Evolutionary conservation across 2,329 filamentous ascomycete genomes (phyloP).

Genomic region (Aspergillus costaricaensis): DNA sequence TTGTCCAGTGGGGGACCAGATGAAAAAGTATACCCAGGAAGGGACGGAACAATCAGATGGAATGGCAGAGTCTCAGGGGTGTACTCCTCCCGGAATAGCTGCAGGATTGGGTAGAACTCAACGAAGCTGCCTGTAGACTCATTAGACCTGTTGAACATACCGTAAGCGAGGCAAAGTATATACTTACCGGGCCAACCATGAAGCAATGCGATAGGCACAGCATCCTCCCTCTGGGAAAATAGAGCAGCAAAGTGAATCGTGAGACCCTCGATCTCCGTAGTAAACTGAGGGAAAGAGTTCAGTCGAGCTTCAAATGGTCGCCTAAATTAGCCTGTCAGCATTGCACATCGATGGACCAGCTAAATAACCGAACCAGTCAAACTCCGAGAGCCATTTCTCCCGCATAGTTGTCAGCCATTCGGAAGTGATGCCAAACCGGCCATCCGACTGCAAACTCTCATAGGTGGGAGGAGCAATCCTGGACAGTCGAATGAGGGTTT

Average conservation of each 20-base stretch:
- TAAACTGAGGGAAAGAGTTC: constrained; percentile 56
- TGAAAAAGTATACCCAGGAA: constrained; percentile 35
- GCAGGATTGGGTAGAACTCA: constrained; percentile 35
- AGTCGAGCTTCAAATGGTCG: constrained; percentile 44
- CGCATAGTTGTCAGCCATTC: constrained; percentile 51
- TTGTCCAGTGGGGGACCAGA: constrained; percentile 32
- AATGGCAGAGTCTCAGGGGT: constrained; percentile 30
- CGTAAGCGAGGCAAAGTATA: not conserved
- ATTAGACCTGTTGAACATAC: not conserved
- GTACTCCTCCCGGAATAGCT: constrained; percentile 30
- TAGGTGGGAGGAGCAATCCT: constrained; percentile 53
- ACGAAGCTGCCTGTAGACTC: constrained; percentile 27
- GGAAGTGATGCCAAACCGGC: constrained; percentile 48
- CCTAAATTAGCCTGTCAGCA: constrained; percentile 19
- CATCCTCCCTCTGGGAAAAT: constrained; percentile 50
- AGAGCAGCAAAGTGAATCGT: constrained; percentile 53
- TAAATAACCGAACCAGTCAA: constrained; percentile 49
- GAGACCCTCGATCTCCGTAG: constrained; percentile 44
- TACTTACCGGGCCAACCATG: constrained; percentile 37
- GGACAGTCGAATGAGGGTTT: constrained; percentile 50
- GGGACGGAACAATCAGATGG: constrained; percentile 35
- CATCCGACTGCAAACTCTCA: constrained; percentile 49
- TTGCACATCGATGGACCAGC: constrained; percentile 10
- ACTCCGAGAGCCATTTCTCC: constrained; percentile 47
- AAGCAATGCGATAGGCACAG: constrained; percentile 50